phyloP scores from a whole-genome alignment of 495 filamentous ascomycete genomes.

The Tuber magnatum region DNA sequence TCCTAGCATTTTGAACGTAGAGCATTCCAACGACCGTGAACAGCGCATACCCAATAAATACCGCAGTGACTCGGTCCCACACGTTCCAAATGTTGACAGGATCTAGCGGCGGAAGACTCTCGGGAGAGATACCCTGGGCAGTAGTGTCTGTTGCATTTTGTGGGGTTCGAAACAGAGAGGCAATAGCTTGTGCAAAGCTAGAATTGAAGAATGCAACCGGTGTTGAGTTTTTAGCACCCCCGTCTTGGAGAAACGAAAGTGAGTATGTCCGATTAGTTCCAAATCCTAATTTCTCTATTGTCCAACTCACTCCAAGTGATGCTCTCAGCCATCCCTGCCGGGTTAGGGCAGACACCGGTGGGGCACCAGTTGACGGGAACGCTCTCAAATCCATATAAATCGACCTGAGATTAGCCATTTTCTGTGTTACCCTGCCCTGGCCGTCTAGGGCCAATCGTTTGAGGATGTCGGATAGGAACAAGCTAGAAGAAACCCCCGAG shows the following conservation, averaged over 20 bases:
- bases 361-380: conserved; percentile 34
- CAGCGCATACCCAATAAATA: conserved; percentile 70
- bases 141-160: conserved; percentile 19
- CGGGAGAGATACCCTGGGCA: neutral
- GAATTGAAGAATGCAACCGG: conserved; percentile 34
- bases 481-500: conserved; percentile 44
- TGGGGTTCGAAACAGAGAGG: conserved; percentile 18
- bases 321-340: conserved; percentile 35
- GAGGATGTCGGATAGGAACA: conserved; percentile 44
- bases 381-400: conserved; percentile 28
- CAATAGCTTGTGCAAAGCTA: conserved; percentile 26
- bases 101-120: neutral
- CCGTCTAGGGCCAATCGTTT: conserved; percentile 40
- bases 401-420: conserved; percentile 34
- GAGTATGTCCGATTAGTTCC: conserved; percentile 26
- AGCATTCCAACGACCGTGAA: conserved; percentile 64
- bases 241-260: conserved; percentile 17
- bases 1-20: conserved; percentile 64
- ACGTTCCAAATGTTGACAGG: conserved; percentile 36
- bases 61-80: conserved; percentile 50
- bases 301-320: conserved; percentile 24
- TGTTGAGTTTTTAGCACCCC: conserved; percentile 25
- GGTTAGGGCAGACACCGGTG: conserved; percentile 33
- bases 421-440: conserved; percentile 45
- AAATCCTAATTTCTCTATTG: conserved; percentile 33